Conservation (phyloP, 352 stramenopile species). For the Globisporangium takayamanum region DNA sequence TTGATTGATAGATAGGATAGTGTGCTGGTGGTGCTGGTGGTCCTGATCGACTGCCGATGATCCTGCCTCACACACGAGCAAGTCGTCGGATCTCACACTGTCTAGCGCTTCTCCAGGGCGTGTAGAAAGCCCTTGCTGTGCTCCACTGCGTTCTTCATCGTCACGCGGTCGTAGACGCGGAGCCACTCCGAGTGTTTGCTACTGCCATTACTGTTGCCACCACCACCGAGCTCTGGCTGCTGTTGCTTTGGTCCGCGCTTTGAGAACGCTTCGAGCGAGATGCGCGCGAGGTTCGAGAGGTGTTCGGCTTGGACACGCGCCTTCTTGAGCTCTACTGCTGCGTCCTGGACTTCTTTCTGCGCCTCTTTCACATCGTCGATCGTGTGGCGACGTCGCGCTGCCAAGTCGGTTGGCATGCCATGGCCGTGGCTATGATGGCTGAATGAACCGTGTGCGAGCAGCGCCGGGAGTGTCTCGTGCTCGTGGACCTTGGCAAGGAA, state of each 20-base stretch:
- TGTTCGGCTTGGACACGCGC: slow-evolving; percentile 65
- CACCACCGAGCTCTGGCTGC: not conserved
- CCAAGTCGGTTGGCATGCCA: slow-evolving; percentile 39
- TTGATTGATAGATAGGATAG: no score
- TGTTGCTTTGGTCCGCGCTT: slow-evolving; percentile 15
- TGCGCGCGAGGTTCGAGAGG: slow-evolving; percentile 62
- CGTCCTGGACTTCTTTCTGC: slow-evolving; percentile 62
- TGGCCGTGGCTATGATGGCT: slow-evolving; percentile 18
- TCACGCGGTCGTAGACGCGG: slow-evolving; percentile 58
- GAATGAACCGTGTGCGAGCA: slow-evolving; percentile 19
- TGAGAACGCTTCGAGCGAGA: slow-evolving; percentile 60
- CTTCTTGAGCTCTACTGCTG: slow-evolving; percentile 66
- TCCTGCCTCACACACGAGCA: no score
- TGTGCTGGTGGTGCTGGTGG: no score
- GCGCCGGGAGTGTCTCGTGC: slow-evolving; percentile 46
- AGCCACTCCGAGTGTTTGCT: slow-evolving; percentile 37
- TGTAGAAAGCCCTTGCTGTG: slow-evolving; percentile 54
- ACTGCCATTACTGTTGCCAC: not conserved
- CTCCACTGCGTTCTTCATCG: slow-evolving; percentile 60
- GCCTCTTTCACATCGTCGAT: slow-evolving; percentile 74
- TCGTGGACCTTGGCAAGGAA: slow-evolving; percentile 67
- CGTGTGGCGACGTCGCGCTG: slow-evolving; percentile 64
- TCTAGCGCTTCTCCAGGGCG: slow-evolving; percentile 15
- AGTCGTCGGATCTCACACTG: not conserved
- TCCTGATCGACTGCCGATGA: no score